A percentile compares a stretch with the other conserved stretches of the same genome.
Evolutionary conservation across 2,329 filamentous ascomycete genomes (phyloP).

Genomic region (Cryphonectria carpinicola): DNA sequence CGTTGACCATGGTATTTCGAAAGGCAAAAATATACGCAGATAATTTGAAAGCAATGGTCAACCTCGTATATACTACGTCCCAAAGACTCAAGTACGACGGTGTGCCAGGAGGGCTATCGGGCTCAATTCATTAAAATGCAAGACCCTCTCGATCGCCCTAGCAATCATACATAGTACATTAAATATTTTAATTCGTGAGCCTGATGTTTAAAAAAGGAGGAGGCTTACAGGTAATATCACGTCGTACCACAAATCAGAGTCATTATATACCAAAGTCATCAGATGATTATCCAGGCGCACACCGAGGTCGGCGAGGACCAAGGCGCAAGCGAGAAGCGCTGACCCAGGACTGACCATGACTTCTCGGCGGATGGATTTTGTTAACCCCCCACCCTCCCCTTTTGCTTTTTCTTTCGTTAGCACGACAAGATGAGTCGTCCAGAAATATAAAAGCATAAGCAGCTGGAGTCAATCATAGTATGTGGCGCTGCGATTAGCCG

Average conservation of each 20-base stretch:
- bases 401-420: neutral
- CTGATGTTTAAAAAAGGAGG: neutral
- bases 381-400: too few species aligned
- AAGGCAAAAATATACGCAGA: neutral
- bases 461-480: neutral
- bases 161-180: neutral
- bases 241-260: neutral
- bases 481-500: neutral
- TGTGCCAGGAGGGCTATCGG: neutral
- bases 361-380: neutral
- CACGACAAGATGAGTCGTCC: neutral
- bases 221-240: neutral
- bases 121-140: neutral
- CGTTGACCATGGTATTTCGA: neutral
- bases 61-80: neutral
- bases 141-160: neutral
- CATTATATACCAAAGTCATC: neutral
- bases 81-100: neutral
- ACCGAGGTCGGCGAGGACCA: neutral
- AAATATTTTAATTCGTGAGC: neutral
- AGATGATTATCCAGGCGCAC: neutral
- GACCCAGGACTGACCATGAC: neutral
- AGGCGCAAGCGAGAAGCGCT: neutral
- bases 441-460: neutral
- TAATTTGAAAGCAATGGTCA: neutral